Conservation (phyloP, 768 basidiomycete genomes). For the Mycena olivaceomarginata region DNA sequence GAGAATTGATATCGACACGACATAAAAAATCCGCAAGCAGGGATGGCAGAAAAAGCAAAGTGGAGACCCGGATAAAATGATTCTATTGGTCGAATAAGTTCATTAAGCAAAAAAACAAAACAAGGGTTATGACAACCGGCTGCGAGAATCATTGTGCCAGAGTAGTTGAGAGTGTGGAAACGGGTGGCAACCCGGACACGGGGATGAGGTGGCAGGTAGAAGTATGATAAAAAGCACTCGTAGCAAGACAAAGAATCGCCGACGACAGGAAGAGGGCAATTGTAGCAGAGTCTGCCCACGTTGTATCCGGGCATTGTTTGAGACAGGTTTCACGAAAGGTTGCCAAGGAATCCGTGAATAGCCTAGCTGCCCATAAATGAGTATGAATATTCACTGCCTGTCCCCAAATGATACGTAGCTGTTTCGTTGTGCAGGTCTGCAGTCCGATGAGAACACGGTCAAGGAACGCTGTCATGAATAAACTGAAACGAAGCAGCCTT, state of each 20-base stretch:
- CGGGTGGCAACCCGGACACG: slow-evolving; percentile 72
- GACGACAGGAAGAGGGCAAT: slow-evolving; percentile 81
- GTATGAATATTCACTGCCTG: slow-evolving; percentile 88
- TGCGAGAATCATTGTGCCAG: slow-evolving; percentile 78
- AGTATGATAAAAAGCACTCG: slow-evolving; percentile 86
- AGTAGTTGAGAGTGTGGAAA: slow-evolving; percentile 84
- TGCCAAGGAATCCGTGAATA: slow-evolving; percentile 74
- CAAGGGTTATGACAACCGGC: slow-evolving; percentile 29
- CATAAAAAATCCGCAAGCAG: slow-evolving; percentile 70
- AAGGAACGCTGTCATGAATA: slow-evolving; percentile 68
- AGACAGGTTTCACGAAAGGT: slow-evolving; percentile 74
- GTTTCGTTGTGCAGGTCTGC: slow-evolving; percentile 89
- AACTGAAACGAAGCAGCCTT: slow-evolving; percentile 76
- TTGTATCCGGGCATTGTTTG: slow-evolving; percentile 67
- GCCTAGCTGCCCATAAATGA: slow-evolving; percentile 81
- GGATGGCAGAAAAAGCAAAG: slow-evolving; percentile 85
- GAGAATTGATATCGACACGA: slow-evolving; percentile 69
- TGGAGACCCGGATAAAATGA: slow-evolving; percentile 87
- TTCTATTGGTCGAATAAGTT: slow-evolving; percentile 73
- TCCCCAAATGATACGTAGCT: slow-evolving; percentile 58
- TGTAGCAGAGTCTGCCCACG: slow-evolving; percentile 77
- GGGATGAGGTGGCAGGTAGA: slow-evolving; percentile 76
- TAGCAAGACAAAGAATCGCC: slow-evolving; percentile 83
- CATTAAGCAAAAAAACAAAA: not conserved
- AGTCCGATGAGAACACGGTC: slow-evolving; percentile 43